Base-by-base conservation (phyloP, 2,329 filamentous ascomycete species). In the Aureobasidium leucospermi region DNA sequence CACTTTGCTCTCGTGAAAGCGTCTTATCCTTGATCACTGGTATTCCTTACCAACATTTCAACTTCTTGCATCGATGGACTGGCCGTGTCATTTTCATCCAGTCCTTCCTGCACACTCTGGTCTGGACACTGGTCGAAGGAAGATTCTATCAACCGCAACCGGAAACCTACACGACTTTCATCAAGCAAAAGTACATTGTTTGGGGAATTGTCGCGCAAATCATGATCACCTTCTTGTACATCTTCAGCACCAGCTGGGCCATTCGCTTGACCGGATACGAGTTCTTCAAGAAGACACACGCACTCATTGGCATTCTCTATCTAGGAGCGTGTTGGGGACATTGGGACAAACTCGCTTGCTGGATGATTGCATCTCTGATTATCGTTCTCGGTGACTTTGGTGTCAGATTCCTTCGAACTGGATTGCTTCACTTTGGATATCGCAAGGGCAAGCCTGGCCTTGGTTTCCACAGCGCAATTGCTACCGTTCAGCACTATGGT, bases 251-350 rank as follows among this genome's bases (percentile, higher is more conserved):
- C 0, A 76, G 78, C 11, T 78, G 77, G 69, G 85, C 79, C 0
- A 87, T 90, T 60, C 78, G 80, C 8, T 71, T 80, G 49, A 89
- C 86, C 0, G 88, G 88, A 2, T 90, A 92, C 70, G 88, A 91
- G 66, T 85, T 87, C 72, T 91, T 91, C 77, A 81, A 87, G 62
- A 90, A 89, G 68, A 75, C 81, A 0, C 88, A 91, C 68, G 89
- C 89, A 65, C 76, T 90, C 11, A 75, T 90, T 2, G 88, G 87
- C 10, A 83, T 87, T 74, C 70, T 90, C 4, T 92, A 89, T 70
- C 81, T 91, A 11, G 88, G 86, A 4, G 87, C 86, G 3, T 87
- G 86, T 71, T 90, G 86, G 81, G 87, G 81, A 1, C 88, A 92
- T 68, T 92, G 88, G 88, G 70, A 78, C 53, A 75, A 84, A 53